These are phyloP conservation scores for Apiotrichum laibachii DNA, from an alignment of 1,284 basidiomycete genomes.

Conservation along the genomic window DNA sequence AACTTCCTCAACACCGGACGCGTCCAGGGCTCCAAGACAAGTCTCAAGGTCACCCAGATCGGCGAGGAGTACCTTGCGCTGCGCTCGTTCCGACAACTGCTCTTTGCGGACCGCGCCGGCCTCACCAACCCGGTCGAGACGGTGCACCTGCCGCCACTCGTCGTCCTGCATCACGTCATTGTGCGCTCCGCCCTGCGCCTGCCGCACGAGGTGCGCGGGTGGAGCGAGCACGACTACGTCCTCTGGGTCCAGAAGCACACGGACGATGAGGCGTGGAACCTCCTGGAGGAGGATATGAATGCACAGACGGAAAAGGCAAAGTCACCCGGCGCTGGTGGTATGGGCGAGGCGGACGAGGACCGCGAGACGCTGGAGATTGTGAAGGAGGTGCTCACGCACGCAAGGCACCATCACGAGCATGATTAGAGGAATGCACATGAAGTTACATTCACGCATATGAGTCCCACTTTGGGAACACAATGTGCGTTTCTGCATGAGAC, in stretches of 20 bases:
- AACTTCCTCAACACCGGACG: conserved; percentile 62
- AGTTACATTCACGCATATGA: neutral
- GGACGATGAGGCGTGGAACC: conserved; percentile 34
- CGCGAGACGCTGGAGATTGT: conserved; percentile 11
- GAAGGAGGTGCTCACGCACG: conserved; percentile 18
- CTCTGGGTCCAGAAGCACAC: conserved; percentile 48
- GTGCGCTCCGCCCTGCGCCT: conserved; percentile 81
- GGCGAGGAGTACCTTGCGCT: conserved; percentile 77
- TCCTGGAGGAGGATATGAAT: conserved; percentile 45
- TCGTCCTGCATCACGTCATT: conserved; percentile 85
- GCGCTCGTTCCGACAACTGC: conserved; percentile 69
- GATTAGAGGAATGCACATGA: conserved; percentile 1
- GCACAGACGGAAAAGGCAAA: conserved; percentile 29
- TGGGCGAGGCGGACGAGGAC: conserved; percentile 13
- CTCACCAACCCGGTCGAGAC: conserved; percentile 67
- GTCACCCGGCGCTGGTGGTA: conserved; percentile 1
- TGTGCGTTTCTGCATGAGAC: too few relatives aligned
- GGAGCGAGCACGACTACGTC: conserved; percentile 84
- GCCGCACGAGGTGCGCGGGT: conserved; percentile 80
- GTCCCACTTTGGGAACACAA: too few relatives aligned
- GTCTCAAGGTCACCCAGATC: conserved; percentile 64
- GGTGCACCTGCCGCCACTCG: conserved; percentile 67
- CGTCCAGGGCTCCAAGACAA: conserved; percentile 59
- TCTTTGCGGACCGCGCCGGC: conserved; percentile 76
- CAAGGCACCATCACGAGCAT: conserved; percentile 18